Evolutionary conservation across 805 yeast genomes (phyloP).

Genomic region (Candida mattraensis): DNA sequence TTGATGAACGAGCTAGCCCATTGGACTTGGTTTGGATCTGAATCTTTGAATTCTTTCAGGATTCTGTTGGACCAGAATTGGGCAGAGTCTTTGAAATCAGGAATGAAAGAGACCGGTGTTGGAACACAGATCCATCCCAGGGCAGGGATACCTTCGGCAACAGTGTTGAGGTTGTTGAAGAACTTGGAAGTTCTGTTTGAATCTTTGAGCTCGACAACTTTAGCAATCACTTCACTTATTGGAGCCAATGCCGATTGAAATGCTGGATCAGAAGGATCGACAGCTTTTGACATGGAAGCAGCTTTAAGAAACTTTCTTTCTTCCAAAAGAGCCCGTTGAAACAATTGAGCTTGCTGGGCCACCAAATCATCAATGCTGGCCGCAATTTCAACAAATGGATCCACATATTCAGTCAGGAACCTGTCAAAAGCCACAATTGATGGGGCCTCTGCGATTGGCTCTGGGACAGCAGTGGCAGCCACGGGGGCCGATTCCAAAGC

Average conservation of each 20-base stretch:
- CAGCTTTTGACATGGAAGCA: slow-evolving; percentile 62
- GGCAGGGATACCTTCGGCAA: slow-evolving; percentile 87
- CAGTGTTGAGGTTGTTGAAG: slow-evolving; percentile 73
- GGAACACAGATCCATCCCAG: slow-evolving; percentile 85
- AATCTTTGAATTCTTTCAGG: slow-evolving; percentile 77
- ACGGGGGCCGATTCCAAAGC: slow-evolving; percentile 21
- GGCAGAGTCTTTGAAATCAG: slow-evolving; percentile 86
- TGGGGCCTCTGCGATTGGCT: slow-evolving; percentile 39
- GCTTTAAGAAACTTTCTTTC: slow-evolving; percentile 61
- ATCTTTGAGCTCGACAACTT: slow-evolving; percentile 68
- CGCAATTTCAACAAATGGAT: slow-evolving; percentile 59
- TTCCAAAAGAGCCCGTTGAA: slow-evolving; percentile 53
- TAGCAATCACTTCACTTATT: slow-evolving; percentile 57
- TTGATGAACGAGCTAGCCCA: slow-evolving; percentile 75
- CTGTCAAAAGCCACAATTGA: slow-evolving; percentile 50
- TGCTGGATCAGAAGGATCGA: slow-evolving; percentile 54
- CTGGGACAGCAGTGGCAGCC: slow-evolving; percentile 23
- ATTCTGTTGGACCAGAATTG: slow-evolving; percentile 94
- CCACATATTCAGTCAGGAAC: slow-evolving; percentile 51
- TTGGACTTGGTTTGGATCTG: slow-evolving; percentile 64
- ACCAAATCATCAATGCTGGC: slow-evolving; percentile 55
- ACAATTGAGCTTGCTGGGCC: slow-evolving; percentile 50
- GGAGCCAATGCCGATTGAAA: slow-evolving; percentile 65
- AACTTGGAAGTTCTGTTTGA: slow-evolving; percentile 64
- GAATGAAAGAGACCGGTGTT: slow-evolving; percentile 72